phyloP scores from a whole-genome alignment of 257 asterid genomes.

The Solanum paucissectum region DNA sequence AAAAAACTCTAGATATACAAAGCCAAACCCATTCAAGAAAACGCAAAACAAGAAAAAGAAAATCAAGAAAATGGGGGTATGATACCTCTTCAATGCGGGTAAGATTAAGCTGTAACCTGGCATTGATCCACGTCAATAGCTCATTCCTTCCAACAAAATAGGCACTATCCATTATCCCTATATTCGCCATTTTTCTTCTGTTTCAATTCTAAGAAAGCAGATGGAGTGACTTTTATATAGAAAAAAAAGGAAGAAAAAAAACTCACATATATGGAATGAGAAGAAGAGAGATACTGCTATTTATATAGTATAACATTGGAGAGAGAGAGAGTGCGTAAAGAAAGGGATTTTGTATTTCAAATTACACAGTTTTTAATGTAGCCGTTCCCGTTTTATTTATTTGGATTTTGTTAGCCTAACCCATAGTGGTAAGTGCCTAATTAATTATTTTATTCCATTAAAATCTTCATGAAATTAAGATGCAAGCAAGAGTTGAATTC shows the following conservation, averaged over 20 bases:
- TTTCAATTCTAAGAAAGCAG: not conserved
- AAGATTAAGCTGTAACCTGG: conserved; percentile 70
- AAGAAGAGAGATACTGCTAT: not conserved
- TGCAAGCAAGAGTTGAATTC: not conserved
- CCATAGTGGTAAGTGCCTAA: not conserved
- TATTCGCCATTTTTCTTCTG: conserved; percentile 46
- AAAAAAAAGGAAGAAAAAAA: not conserved
- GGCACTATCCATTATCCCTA: conserved; percentile 90
- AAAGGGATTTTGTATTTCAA: conserved; percentile 49
- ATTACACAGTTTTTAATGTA: not conserved
- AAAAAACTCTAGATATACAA: not conserved
- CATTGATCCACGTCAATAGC: conserved; percentile 78
- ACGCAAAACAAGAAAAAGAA: not conserved
- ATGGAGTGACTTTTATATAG: not conserved
- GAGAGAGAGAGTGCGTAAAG: conserved; percentile 6
- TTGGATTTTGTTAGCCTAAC: not conserved
- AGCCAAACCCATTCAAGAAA: not conserved
- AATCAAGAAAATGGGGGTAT: not conserved
- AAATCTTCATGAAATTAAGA: not conserved
- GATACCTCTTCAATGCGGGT: conserved; percentile 78
- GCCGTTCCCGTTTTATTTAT: conserved; percentile 1
- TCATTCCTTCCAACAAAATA: conserved; percentile 89
- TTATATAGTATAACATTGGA: not conserved
- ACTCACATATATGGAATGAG: not conserved
- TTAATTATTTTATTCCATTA: not conserved